Base-by-base conservation (phyloP, 163 green algal genomes). In the Chlamydomonas reinhardtii region DNA sequence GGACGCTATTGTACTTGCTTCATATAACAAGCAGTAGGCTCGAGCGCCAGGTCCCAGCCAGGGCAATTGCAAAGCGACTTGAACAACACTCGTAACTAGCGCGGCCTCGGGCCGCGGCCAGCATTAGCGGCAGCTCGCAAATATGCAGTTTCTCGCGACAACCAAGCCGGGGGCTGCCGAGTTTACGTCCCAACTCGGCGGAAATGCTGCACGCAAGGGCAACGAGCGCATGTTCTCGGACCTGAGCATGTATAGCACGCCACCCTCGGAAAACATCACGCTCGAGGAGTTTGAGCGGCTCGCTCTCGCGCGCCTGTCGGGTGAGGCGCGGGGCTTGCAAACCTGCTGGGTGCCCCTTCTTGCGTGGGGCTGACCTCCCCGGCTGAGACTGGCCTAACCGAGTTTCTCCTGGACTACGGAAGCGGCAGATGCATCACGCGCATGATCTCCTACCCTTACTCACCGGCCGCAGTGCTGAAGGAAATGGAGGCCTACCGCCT, bases 271-370 rank as follows among this genome's bases (percentile, higher is more conserved):
- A 0, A 94, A 99, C 34, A 94, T 99, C 9, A 90, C 91, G 11
- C 88, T 99, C 14, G 97, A 99, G 83, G 96, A 99, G 65, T 98
- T 99, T 94, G 97, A 99, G 85, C 88, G 89, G 64, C 96, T 96
- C 74, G 97, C 97, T 0, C 88, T 99, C 48, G 96, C 98, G 74
- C 90, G 97, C 0, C 85, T 99, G 72, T 87, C 92, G 85, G 95
- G 96, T 98, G 70, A 52, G 91, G 71, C 5, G 2, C 16, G 29
- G 48, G 6, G 48, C 48, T 17, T 56, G 39, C 39, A 8, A 14
- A 8, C 39, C 39, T 48, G 39, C 39, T 5, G 5, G 39, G 39
- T n/a, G n/a, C n/a, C n/a, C n/a, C n/a, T n/a, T n/a, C n/a, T n/a
- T n/a, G n/a, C n/a, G n/a, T n/a, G n/a, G n/a, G n/a, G n/a, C n/a